Percentiles rank a stretch among this genome's conserved stretches.
These are phyloP conservation scores for bread wheat (Triticum aestivum) DNA, from an alignment of 176 grass and related monocot species.

Conservation along the genomic window DNA sequence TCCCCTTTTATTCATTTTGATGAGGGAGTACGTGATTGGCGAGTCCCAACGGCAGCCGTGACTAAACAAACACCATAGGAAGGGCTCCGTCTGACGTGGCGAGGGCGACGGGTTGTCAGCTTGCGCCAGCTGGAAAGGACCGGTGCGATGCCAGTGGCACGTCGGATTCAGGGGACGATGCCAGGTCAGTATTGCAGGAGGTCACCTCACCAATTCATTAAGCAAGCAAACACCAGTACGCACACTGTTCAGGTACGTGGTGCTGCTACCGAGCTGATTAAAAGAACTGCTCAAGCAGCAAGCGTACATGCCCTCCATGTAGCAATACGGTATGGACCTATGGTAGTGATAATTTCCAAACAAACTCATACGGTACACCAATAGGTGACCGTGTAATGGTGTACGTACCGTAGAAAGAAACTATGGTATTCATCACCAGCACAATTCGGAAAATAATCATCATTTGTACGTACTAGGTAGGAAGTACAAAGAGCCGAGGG, in stretches of 20 bases:
- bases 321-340: background rate
- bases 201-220: background rate
- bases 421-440: too few relatives aligned
- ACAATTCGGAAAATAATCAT: background rate
- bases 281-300: too few relatives aligned
- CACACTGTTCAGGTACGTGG: background rate
- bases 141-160: slow-evolving; percentile 34
- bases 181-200: slow-evolving; percentile 45
- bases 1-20: too few relatives aligned
- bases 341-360: too few relatives aligned
- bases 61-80: slow-evolving; percentile 1
- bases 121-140: background rate
- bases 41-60: slow-evolving; percentile 18
- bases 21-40: background rate
- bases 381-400: too few relatives aligned
- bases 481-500: too few relatives aligned
- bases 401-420: too few relatives aligned
- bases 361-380: too few relatives aligned
- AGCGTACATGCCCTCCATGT: too few relatives aligned
- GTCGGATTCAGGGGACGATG: slow-evolving; percentile 55
- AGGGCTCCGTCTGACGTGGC: slow-evolving; percentile 22
- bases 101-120: slow-evolving; percentile 35
- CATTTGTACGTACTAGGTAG: background rate
- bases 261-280: background rate
- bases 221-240: background rate